Evolutionary conservation across 441 rosid species (phyloP).

Genomic region (Raphanus hybrid): DNA sequence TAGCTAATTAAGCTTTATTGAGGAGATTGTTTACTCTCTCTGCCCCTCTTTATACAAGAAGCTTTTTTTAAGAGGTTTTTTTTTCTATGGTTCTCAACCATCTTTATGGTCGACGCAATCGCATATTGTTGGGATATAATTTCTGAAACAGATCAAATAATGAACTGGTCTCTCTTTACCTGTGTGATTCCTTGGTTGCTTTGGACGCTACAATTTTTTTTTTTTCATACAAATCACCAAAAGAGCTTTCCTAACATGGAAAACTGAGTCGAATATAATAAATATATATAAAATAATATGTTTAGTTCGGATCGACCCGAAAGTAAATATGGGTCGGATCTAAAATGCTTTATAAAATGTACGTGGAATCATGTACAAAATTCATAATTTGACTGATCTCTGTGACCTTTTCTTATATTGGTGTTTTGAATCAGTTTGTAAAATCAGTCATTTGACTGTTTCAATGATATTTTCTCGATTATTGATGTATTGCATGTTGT

Average conservation of each 20-base stretch:
- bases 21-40: neutral
- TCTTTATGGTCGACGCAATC: conserved; percentile 29
- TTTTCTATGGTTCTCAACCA: conserved; percentile 13
- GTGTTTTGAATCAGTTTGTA: neutral
- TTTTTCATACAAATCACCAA: neutral
- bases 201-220: neutral
- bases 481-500: neutral
- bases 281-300: neutral
- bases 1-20: conserved; percentile 35
- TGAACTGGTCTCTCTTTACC: conserved; percentile 21
- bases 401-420: neutral
- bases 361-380: neutral
- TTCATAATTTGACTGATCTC: neutral
- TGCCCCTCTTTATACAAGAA: conserved; percentile 4
- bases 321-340: neutral
- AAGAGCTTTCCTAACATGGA: neutral
- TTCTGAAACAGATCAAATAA: conserved; percentile 32
- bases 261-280: too few relatives aligned
- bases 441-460: neutral
- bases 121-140: conserved; percentile 28
- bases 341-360: neutral
- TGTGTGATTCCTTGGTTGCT: neutral
- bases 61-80: conserved; percentile 1
- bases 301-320: neutral
- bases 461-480: neutral